Percentiles rank a stretch among this genome's conserved stretches.
These are phyloP conservation scores for Diaporthe helianthi DNA, from an alignment of 2,329 filamentous ascomycete species.

Conservation along the genomic window DNA sequence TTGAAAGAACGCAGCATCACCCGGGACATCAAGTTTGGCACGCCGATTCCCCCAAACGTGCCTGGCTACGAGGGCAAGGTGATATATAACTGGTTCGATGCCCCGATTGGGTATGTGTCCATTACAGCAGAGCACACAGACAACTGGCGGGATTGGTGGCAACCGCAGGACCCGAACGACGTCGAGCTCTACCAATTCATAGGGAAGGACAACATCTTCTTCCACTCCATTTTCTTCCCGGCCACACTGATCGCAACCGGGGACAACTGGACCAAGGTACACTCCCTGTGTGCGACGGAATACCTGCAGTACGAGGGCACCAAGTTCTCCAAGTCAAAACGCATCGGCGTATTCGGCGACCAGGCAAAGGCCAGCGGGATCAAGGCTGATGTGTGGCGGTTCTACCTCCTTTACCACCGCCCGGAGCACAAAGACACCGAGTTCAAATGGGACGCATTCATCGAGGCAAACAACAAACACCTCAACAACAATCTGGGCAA, in stretches of 20 bases:
- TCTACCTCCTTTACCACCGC: slow-evolving; percentile 84
- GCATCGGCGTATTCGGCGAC: slow-evolving; percentile 77
- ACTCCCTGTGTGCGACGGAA: slow-evolving; percentile 76
- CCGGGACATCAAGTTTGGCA: slow-evolving; percentile 74
- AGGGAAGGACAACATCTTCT: slow-evolving; percentile 76
- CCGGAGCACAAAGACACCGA: slow-evolving; percentile 88
- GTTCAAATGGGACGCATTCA: slow-evolving; percentile 88
- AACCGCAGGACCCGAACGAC: slow-evolving; percentile 61
- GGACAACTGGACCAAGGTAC: slow-evolving; percentile 77
- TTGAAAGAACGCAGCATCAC: slow-evolving; percentile 75
- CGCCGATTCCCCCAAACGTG: slow-evolving; percentile 38
- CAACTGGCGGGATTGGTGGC: slow-evolving; percentile 81
- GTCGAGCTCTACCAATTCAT: slow-evolving; percentile 80
- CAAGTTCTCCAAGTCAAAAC: slow-evolving; percentile 78
- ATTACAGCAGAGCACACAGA: slow-evolving; percentile 77
- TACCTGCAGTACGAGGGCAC: slow-evolving; percentile 75
- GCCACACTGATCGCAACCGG: slow-evolving; percentile 73
- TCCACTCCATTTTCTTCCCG: slow-evolving; percentile 80
- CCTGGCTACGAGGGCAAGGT: slow-evolving; percentile 51
- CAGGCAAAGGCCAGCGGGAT: slow-evolving; percentile 75
- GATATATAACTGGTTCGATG: slow-evolving; percentile 77
- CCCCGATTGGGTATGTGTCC: slow-evolving; percentile 78
- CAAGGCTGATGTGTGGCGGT: slow-evolving; percentile 81
- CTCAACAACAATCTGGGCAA: slow-evolving; percentile 80
- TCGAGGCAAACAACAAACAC: slow-evolving; percentile 86